A percentile compares a stretch with the other conserved stretches of the same genome.
Conservation (phyloP, 257 asterid species). For the Nicotiana knightiana region DNA sequence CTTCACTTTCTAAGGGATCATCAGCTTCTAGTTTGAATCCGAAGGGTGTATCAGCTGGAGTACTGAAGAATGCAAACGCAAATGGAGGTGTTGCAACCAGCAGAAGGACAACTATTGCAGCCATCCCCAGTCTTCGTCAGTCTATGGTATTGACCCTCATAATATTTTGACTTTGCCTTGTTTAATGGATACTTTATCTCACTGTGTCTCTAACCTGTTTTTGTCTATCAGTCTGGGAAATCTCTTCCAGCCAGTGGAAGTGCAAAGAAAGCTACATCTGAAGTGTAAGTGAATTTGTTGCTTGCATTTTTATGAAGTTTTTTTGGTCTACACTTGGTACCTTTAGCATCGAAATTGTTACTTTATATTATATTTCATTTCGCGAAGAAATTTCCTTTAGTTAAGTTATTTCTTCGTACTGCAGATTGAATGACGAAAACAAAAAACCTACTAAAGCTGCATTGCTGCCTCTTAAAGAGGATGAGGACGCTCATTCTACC, state of each 20-base stretch:
- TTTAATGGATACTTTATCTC: background rate
- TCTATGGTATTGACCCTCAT: constrained; percentile 29
- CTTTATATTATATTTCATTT: background rate
- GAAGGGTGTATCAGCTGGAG: constrained; percentile 10
- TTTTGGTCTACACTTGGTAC: background rate
- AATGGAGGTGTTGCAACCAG: constrained; percentile 17
- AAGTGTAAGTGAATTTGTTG: constrained; percentile 35
- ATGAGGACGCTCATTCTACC: constrained; percentile 66
- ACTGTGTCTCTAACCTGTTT: background rate
- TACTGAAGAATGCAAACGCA: background rate
- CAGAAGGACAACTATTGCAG: constrained; percentile 36
- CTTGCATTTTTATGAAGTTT: background rate
- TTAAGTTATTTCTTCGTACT: constrained; percentile 4
- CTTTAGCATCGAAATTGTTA: background rate
- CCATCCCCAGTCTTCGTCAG: constrained; percentile 29
- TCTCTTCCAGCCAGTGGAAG: constrained; percentile 30
- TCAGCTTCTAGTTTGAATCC: constrained; percentile 6
- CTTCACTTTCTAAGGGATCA: constrained; percentile 31
- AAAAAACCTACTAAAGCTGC: constrained; percentile 25
- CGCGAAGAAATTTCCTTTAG: background rate
- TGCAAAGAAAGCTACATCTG: constrained; percentile 21
- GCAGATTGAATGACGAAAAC: constrained; percentile 39
- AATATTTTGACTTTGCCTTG: background rate
- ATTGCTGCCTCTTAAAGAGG: constrained; percentile 33
- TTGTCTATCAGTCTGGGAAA: constrained; percentile 35